These are phyloP conservation scores for Podila verticillata DNA, from an alignment of 192 early-diverging fungal genomes.

Conservation along the genomic window DNA sequence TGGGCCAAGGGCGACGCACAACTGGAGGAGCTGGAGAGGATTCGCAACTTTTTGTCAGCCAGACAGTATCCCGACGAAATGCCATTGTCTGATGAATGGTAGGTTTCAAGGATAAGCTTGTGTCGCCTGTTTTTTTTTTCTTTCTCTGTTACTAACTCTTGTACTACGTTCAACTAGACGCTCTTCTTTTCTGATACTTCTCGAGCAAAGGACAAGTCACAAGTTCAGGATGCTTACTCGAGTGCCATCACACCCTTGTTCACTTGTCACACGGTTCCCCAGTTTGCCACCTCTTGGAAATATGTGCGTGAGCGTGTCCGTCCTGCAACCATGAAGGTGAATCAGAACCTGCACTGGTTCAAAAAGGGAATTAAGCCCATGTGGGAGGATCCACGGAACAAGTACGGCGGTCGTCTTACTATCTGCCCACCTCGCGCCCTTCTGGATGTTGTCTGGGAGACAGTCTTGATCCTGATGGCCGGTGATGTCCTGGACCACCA, in stretches of 20 bases:
- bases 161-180: constrained; percentile 9
- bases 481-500: constrained; percentile 53
- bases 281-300: constrained; percentile 60
- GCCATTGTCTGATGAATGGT: constrained; percentile 53
- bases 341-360: constrained; percentile 79
- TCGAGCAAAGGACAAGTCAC: constrained; percentile 35
- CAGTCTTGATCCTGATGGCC: constrained; percentile 55
- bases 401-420: constrained; percentile 68
- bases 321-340: constrained; percentile 55
- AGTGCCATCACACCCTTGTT: constrained; percentile 58
- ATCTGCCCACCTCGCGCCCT: constrained; percentile 31
- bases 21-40: constrained; percentile 39
- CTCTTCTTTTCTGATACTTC: constrained; percentile 62
- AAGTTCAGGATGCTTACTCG: constrained; percentile 52
- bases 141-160: not conserved
- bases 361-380: constrained; percentile 76
- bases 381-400: constrained; percentile 86
- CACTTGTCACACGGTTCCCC: constrained; percentile 55
- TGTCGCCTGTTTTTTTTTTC: not conserved
- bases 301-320: constrained; percentile 44
- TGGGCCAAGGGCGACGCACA: constrained; percentile 52
- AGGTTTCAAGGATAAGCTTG: not conserved
- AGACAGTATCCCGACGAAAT: constrained; percentile 49
- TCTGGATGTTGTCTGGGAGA: constrained; percentile 59
- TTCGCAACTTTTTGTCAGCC: constrained; percentile 34